Evolutionary conservation across 2,329 filamentous ascomycete species (phyloP).

Genomic region (Xenosphaeropsis pyriputrescens): DNA sequence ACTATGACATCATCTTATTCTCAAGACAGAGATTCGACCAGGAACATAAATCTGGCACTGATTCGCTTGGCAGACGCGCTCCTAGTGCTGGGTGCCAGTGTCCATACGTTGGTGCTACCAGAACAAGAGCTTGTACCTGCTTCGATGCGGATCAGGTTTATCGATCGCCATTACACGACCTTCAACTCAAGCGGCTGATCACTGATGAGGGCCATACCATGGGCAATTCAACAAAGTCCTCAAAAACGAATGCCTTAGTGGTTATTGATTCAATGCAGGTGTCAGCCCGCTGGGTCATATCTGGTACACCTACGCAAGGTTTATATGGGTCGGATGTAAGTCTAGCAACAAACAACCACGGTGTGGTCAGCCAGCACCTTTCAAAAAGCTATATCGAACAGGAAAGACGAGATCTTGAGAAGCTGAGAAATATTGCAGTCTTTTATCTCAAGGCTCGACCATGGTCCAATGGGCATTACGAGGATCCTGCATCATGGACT

Average conservation of each 20-base stretch:
- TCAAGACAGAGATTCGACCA: conserved; percentile 59
- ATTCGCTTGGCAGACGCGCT: conserved; percentile 24
- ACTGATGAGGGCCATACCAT: conserved; percentile 87
- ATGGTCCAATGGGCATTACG: conserved; percentile 54
- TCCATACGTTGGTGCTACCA: conserved; percentile 22
- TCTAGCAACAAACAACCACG: background rate
- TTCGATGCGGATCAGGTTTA: conserved; percentile 24
- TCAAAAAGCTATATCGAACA: conserved; percentile 19
- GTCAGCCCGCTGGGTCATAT: conserved; percentile 75
- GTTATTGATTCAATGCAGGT: conserved; percentile 40
- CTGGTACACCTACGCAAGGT: conserved; percentile 76
- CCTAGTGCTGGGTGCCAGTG: conserved; percentile 4
- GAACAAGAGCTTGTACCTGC: conserved; percentile 28
- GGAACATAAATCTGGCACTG: conserved; percentile 38
- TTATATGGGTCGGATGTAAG: conserved; percentile 54
- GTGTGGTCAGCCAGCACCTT: background rate
- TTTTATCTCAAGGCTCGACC: conserved; percentile 65
- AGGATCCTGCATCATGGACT: conserved; percentile 52
- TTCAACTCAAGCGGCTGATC: conserved; percentile 81
- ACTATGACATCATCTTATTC: conserved; percentile 67
- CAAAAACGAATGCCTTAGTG: conserved; percentile 38
- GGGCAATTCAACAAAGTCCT: conserved; percentile 42
- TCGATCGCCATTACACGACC: conserved; percentile 45
- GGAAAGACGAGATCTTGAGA: conserved; percentile 49
- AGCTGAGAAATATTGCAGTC: conserved; percentile 48